Base-by-base conservation (phyloP, 2,329 filamentous ascomycete genomes). In the Orbilia javanica region DNA sequence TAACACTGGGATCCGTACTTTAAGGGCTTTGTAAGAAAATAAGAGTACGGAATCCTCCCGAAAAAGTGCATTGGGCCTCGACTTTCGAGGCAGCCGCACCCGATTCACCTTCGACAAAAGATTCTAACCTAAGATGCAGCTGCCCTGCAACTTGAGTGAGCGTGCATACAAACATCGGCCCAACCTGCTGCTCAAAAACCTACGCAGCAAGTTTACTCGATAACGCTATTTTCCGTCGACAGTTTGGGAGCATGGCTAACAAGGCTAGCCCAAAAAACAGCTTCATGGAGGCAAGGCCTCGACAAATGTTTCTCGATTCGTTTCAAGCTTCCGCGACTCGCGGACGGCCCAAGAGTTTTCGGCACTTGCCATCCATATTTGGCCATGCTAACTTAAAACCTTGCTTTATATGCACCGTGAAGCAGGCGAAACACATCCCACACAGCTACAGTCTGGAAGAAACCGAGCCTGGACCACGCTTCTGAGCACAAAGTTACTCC, bases 151-250 rank as follows among this genome's bases (percentile, higher is more conserved):
- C n/a, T 42, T 60, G 15, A 3, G 18, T 42, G 7, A 60, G 27
- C 27, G 22, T 46, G 29, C 66, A 44, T 15, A 7, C 42, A 52
- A 6, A 25, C n/a, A 39, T 66, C 69, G 48, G 69, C 34, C 69
- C 44, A 66, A 48, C 46, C n/a, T 73, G 60, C 62, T 57, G n/a
- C 25, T 57, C n/a, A 25, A 62, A 53, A 60, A 44, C 18, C 69
- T 50, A 39, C 48, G 31, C 6, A 60, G 70, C 70, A 74, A 22
- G 48, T 74, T 74, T 74, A 74, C 70, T 74, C 70, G 70, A 66
- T 31, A 27, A 13, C 27, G 50, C 36, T 20, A 22, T 20, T 46
- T 10, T 44, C 34, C 50, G 53, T 55, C 39, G 62, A 74, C 70
- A 31, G 20, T 74, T 66, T 67, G 55, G 68, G 68, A 67, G 34